Evolutionary conservation across 2,329 filamentous ascomycete genomes (phyloP), one percentile per base, ranked within the genome.

Genomic region (Diaporthe aspalathi): DNA sequence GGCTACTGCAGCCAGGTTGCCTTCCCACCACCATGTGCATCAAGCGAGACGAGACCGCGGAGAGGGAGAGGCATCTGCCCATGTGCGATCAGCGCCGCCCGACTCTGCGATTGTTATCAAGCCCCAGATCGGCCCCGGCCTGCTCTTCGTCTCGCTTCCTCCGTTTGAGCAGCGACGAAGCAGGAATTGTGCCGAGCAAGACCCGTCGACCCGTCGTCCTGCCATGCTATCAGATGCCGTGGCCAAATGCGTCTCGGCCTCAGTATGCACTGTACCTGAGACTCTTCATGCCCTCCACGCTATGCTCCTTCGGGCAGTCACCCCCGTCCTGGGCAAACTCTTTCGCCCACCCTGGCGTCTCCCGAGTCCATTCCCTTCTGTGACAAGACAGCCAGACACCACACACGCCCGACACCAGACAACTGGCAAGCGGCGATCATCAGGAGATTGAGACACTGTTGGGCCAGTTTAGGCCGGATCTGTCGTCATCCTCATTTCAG

Each of bases 401-500:
- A 54, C n/a, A 54, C n/a, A 45, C 29, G 20, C 43, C 43, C 20
- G 24, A 56, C 66, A 50, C 53, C 66, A 68, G 66, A 60, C 66
- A 68, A 57, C 53, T 68, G 53, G 67, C 67, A 68, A 68, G 67
- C 56, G 67, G 56, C 53, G 67, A 68, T 68, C 67, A 60, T 52
- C 54, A 60, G 56, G 67, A 60, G 29, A 40, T 50, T 68, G 60
- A 68, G 67, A 50, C 67, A 68, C 22, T 27, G 43, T 60, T 50
- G 53, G 67, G 53, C 67, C 54, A 68, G 67, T 29, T n/a, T 68
- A 45, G 43, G 53, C 45, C 60, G 53, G 32, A 38, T 38, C 67
- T 68, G 32, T 68, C 67, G 67, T 68, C 67, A 68, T 68, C 43
- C 27, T 68, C 67, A 68, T 68, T 68, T 68, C 53, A 60, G 49